phyloP scores from a whole-genome alignment of 768 basidiomycete species.

The Mycena sanguinolenta region DNA sequence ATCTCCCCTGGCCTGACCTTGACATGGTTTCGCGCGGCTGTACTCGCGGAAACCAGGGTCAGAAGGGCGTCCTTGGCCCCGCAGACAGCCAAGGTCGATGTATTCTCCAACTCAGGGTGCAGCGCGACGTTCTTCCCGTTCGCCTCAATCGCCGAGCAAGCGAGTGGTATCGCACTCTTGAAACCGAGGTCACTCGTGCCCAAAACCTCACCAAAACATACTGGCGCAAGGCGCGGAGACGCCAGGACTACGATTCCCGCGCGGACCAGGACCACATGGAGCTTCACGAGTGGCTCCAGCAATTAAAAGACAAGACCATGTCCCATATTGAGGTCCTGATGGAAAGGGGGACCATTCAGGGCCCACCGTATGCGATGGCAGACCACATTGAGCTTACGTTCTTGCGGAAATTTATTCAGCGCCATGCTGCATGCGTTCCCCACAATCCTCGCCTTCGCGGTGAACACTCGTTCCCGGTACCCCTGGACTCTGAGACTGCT shows the following conservation, averaged over 20 bases:
- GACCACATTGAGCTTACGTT: constrained; percentile 84
- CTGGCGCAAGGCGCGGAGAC: constrained; percentile 83
- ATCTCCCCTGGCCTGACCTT: constrained; percentile 89
- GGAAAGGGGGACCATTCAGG: constrained; percentile 89
- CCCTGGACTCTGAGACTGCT: no score
- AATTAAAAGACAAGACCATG: constrained; percentile 91
- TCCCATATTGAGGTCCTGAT: constrained; percentile 87
- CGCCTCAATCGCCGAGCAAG: constrained; percentile 80
- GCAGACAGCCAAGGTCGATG: constrained; percentile 81
- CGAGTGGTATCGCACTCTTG: constrained; percentile 86
- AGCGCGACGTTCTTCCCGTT: constrained; percentile 85
- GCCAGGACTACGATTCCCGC: constrained; percentile 87
- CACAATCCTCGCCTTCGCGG: no score
- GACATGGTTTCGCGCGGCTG: constrained; percentile 89
- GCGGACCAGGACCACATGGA: constrained; percentile 94
- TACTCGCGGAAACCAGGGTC: constrained; percentile 87
- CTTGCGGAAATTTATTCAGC: constrained; percentile 85
- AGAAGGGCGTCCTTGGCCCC: constrained; percentile 82
- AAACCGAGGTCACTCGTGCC: constrained; percentile 82
- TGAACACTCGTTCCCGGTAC: no score
- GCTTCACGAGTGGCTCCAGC: constrained; percentile 88
- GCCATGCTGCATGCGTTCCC: constrained; percentile 53
- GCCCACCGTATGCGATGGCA: constrained; percentile 87
- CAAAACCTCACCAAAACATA: constrained; percentile 89
- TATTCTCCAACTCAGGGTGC: constrained; percentile 82